Base-by-base conservation (phyloP, 805 yeast genomes). In the Spencermartinsiella europaea region DNA sequence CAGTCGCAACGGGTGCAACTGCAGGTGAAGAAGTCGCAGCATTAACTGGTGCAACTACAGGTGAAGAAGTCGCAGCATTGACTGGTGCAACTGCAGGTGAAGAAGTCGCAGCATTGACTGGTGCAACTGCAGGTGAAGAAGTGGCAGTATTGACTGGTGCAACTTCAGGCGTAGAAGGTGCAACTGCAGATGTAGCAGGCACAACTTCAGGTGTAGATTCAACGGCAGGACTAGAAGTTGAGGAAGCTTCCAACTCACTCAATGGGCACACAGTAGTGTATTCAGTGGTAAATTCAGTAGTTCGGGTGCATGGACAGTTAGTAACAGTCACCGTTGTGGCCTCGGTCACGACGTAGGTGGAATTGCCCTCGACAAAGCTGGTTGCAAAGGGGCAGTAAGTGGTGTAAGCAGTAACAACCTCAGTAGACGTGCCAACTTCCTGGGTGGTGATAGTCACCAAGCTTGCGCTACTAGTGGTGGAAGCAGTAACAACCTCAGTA, bases 331-430 rank as follows among this genome's bases (percentile, higher is more conserved):
- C 68, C 57, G 95, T 85, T 66, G 91, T 83, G 51, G 91, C 80
- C 60, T 67, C 81, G 51, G 90, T 79, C 63, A 83, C 88, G 56
- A 84, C 79, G 79, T 79, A 76, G 63, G 91, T 83, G 65, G 65
- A 65, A 73, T 74, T 75, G 76, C 80, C 81, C 67, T 80, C 78
- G 54, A 72, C 73, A 50, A 85, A 60, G 50, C 75, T 69, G 59
- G 95, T 86, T 43, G 95, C 69, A 53, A 62, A 70, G 66, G 95
- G 95, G 71, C 95, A 85, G 83, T 81, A 85, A 59, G 95, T 85
- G 70, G 85, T 79, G 77, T 72, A 79, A 64, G 73, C 82, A 61
- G 86, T 79, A 63, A 83, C 86, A 53, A 80, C 81, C 44, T 52
- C 52, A 45, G 59, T 57, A 39, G 47, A 46, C 49, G 61, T 58